Evolutionary conservation across 441 rosid species (phyloP), one percentile per base, ranked within the genome.

Genomic region (Mallotus japonicus): DNA sequence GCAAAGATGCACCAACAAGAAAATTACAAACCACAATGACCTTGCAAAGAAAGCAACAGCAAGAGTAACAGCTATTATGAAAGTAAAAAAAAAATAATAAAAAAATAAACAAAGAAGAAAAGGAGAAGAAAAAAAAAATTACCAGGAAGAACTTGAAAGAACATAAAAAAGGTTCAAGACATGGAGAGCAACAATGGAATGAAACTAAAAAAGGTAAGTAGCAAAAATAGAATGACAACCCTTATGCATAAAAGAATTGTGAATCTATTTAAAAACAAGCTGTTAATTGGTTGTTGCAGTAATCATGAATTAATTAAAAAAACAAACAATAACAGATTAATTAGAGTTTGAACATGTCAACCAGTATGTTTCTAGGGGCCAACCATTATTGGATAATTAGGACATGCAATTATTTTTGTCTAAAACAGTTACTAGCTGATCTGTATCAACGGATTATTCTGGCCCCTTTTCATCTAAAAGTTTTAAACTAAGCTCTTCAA

Each of bases 41-140:
- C 75, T 57, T 47, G 74, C 22, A 57, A 69, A 37, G 64, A 58
- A 57, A 59, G 40, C 50, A 56, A 69, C 40, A 56, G 0, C 28
- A 24, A 24, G 28, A 24, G 32, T 28, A 28, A 28, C 32, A 28
- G 32, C 32, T 28, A 28, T 28, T 24, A 28, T 28, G 32, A 28
- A 28, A 24, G 28, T 0, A 24, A 28, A 28, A 28, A 28, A 28
- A 28, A 17, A 57, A 16, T 22, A 8, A 46, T 2, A 28, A 28
- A 28, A 28, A 1, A 34, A 20, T 60, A 24, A 67, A 6, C 57
- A 54, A 10, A 32, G 9, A 47, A 15, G 1, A 4, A 24, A 50
- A 19, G 54, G 3, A 63, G 11, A 12, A 8, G 4, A 50, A 28
- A 50, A 34, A 34, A 66, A 3, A 66, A 49, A 0, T 37, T 11